Evolutionary conservation across 2,329 filamentous ascomycete genomes (phyloP), one percentile per base, ranked within the genome.

Genomic region (Akanthomyces muscarius): DNA sequence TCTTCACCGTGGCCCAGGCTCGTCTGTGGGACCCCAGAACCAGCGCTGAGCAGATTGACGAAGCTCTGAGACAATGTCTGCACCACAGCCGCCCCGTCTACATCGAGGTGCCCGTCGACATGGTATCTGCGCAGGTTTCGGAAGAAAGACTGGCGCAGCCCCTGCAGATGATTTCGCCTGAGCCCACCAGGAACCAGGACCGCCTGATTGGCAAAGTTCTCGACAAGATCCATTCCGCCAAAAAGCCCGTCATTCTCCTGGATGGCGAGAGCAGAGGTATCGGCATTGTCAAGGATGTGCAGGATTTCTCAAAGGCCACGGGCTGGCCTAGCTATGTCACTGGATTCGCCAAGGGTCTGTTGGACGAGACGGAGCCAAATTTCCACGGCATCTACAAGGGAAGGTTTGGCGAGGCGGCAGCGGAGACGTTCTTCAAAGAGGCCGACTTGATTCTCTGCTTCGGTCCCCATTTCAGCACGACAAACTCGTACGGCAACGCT

Each of bases 41-140:
- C 1, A 77, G 79, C 16, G 75, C 83, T 0, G 75, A 77, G 30
- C 76, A 81, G 63, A 83, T 87, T 30, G 84, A 86, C 67, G 70
- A 75, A 53, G 75, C 79, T 4, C 71, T 87, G 38, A 72, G 74
- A 62, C 77, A 83, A 63, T 83, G 81, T 52, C 71, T 86, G 41
- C 67, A 81, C 53, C 78, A 83, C 44, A 83, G 80, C 62, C 76
- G 81, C 2, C 84, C 84, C 0, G 84, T 83, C 0, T 86, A 84
- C 64, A 78, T 86, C 23, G 79, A 83, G 65, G 67, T 87, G 5
- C 84, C 84, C 0, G 77, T 78, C 14, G 84, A 86, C 66, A 73
- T 86, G 71, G 81, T 83, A 6, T 69, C 68, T 7, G 72, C 69
- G 0, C 67, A 65, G 4, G 71, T 82, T 1, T 67, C 73, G 8